Percentiles rank a stretch among this genome's conserved stretches.
These are phyloP conservation scores for Phylloporus scabripes DNA, from an alignment of 768 basidiomycete genomes.

Conservation along the genomic window DNA sequence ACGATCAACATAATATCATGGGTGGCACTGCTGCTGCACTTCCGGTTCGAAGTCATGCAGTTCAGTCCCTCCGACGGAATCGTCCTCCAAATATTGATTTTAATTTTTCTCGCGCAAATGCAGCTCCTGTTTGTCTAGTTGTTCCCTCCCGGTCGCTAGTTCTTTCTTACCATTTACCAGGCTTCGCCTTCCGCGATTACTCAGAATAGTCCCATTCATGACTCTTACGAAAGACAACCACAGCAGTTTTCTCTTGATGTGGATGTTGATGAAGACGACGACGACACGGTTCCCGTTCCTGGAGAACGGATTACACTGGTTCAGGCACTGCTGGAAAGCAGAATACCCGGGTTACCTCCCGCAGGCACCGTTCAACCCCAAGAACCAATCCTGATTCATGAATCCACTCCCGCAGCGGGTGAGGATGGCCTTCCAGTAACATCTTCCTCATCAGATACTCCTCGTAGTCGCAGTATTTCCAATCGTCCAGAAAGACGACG, in stretches of 20 bases:
- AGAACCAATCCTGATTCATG: conserved; percentile 58
- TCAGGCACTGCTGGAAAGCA: conserved; percentile 73
- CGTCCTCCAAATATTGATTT: conserved; percentile 71
- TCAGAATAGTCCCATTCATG: conserved; percentile 18
- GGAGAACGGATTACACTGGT: conserved; percentile 65
- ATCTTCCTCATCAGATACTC: conserved; percentile 44
- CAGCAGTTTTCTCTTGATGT: conserved; percentile 34
- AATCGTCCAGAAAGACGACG: conserved; percentile 41
- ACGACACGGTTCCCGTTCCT: conserved; percentile 34
- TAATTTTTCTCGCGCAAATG: conserved; percentile 35
- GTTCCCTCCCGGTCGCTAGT: conserved; percentile 60
- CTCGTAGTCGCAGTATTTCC: conserved; percentile 27
- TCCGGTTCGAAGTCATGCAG: conserved; percentile 27
- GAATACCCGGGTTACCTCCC: conserved; percentile 69
- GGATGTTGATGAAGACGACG: conserved; percentile 56
- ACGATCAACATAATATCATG: conserved; percentile 19
- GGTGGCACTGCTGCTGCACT: conserved; percentile 17
- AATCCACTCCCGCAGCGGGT: conserved; percentile 35
- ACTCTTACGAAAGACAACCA: conserved; percentile 24
- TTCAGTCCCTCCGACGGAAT: conserved; percentile 38
- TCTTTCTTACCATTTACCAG: conserved; percentile 58
- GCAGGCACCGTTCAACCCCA: conserved; percentile 60
- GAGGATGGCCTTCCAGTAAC: conserved; percentile 43
- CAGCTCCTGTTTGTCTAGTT: conserved; percentile 32
- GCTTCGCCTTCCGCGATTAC: conserved; percentile 39